phyloP scores from a whole-genome alignment of 495 filamentous ascomycete genomes.

The Aspergillus conjunctus region DNA sequence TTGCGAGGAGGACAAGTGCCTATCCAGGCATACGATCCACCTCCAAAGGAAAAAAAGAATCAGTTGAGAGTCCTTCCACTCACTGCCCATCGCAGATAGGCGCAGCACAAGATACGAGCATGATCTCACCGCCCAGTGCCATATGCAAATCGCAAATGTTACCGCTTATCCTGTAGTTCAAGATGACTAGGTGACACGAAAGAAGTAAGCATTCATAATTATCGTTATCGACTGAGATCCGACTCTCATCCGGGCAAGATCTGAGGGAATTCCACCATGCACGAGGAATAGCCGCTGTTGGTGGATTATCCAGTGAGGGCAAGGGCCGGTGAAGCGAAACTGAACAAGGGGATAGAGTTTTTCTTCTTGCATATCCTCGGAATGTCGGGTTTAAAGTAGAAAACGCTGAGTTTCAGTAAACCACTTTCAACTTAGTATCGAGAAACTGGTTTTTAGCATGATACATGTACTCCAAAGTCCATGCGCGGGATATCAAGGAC shows the following conservation, averaged over 20 bases:
- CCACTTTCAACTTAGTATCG: background rate
- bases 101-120: slow-evolving; percentile 25
- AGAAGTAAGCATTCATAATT: slow-evolving; percentile 16
- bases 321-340: background rate
- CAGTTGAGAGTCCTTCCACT: background rate
- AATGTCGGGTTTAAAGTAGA: too few relatives aligned
- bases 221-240: slow-evolving; percentile 5
- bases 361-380: too few relatives aligned
- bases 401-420: background rate
- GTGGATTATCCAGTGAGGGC: background rate
- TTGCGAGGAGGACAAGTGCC: slow-evolving; percentile 21
- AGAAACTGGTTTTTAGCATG: background rate
- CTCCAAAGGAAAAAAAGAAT: background rate
- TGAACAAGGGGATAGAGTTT: too few relatives aligned
- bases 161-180: slow-evolving; percentile 9
- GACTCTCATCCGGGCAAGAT: slow-evolving; percentile 9
- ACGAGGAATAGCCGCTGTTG: background rate
- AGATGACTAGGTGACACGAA: slow-evolving; percentile 19
- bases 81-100: slow-evolving; percentile 19
- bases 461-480: background rate
- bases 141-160: slow-evolving; percentile 7
- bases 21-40: slow-evolving; percentile 6
- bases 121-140: slow-evolving; percentile 19
- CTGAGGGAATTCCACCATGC: slow-evolving; percentile 11
- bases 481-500: background rate